Evolutionary conservation across 495 filamentous ascomycete species (phyloP).

Genomic region (Penicillium mononematosum): DNA sequence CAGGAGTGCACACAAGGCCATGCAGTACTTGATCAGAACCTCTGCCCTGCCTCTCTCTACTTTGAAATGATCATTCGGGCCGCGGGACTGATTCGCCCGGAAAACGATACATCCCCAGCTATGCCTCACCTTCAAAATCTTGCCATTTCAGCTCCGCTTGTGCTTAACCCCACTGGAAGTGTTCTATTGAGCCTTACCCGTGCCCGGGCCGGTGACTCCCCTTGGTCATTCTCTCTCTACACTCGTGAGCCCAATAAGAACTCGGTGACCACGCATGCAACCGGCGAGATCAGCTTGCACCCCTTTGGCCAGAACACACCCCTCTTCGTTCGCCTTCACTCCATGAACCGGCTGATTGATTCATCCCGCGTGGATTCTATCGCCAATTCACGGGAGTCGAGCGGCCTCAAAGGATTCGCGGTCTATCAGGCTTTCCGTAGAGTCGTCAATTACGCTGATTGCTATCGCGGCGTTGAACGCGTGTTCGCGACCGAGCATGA

Average conservation of each 20-base stretch:
- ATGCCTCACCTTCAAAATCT: conserved; percentile 2
- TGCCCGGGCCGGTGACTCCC: not conserved
- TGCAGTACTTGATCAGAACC: conserved; percentile 30
- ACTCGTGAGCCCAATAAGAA: not conserved
- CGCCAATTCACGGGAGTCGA: not conserved
- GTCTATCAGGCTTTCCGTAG: conserved; percentile 35
- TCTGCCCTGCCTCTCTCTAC: conserved; percentile 47
- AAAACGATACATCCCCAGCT: not conserved
- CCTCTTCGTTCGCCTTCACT: not conserved
- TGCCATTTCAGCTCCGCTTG: not conserved
- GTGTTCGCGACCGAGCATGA: conserved; percentile 29
- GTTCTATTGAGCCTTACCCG: not conserved
- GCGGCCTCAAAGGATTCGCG: conserved; percentile 18
- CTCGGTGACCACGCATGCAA: not conserved
- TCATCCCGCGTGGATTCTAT: not conserved
- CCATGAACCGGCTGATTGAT: conserved; percentile 6
- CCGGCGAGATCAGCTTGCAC: not conserved
- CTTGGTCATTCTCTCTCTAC: conserved; percentile 1
- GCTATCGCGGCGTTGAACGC: conserved; percentile 36
- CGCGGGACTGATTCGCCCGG: not conserved
- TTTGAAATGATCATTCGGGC: conserved; percentile 31
- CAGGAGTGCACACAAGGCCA: conserved; percentile 30
- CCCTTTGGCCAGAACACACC: conserved; percentile 2
- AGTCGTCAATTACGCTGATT: conserved; percentile 35
- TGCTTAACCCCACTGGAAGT: not conserved